Evolutionary conservation across 139 green algal genomes (phyloP).

Genomic region (Tetraselmis chui): DNA sequence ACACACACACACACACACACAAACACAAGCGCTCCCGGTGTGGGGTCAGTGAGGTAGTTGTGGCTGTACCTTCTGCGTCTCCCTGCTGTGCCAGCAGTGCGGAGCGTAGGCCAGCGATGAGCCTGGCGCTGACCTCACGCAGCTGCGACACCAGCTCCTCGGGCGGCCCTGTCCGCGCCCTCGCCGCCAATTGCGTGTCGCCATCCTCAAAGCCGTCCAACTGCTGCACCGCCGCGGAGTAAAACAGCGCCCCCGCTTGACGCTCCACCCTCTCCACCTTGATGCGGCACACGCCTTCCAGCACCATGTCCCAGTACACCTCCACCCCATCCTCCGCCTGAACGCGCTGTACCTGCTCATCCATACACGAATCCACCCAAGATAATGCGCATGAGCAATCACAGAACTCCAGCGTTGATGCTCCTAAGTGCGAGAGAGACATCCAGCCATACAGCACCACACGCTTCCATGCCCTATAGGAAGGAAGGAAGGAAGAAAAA

Average conservation of each 20-base stretch:
- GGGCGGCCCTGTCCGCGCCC: not conserved
- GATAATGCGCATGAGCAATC: too few relatives aligned
- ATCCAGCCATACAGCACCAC: too few relatives aligned
- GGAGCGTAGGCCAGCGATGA: not conserved
- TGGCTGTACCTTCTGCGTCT: too few relatives aligned
- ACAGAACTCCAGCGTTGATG: too few relatives aligned
- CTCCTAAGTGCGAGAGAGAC: too few relatives aligned
- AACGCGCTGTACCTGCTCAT: slow-evolving; percentile 3
- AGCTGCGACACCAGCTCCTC: not conserved
- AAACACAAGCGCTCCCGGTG: not conserved
- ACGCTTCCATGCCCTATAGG: too few relatives aligned
- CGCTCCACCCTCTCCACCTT: not conserved
- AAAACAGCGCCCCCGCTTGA: not conserved
- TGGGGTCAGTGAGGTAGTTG: too few relatives aligned
- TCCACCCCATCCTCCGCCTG: slow-evolving; percentile 26
- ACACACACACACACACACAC: not conserved
- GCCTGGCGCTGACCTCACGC: not conserved
- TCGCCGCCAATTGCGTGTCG: not conserved
- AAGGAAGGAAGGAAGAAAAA: too few relatives aligned
- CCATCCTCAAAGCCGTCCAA: not conserved
- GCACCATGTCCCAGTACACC: slow-evolving; percentile 24
- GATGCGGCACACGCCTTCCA: slow-evolving; percentile 40
- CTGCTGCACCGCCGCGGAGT: not conserved
- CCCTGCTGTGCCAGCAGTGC: not conserved
- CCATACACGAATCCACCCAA: too few relatives aligned